Percentiles rank a stretch among this genome's conserved stretches.
Conservation (phyloP, 2,329 filamentous ascomycete genomes). For the Piedraia hortae region DNA sequence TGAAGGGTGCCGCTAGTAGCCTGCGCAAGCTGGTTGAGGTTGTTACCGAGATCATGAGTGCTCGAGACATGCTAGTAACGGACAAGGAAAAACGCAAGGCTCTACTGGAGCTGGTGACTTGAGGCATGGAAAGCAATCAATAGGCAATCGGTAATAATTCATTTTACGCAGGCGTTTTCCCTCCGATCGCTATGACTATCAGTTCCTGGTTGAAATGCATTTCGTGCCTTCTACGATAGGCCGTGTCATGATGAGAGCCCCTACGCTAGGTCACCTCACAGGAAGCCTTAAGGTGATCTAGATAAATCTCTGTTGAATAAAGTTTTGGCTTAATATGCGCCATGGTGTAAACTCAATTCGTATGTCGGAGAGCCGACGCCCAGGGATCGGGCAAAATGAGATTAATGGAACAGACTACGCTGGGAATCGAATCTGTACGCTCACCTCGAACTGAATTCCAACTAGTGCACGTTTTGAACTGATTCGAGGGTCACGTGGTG, state of each 20-base stretch:
- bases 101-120: constrained; percentile 16
- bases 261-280: too few relatives aligned
- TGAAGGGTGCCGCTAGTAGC: constrained; percentile 70
- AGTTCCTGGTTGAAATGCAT: not conserved
- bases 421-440: too few relatives aligned
- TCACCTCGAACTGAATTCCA: not conserved
- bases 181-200: not conserved
- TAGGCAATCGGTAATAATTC: too few relatives aligned
- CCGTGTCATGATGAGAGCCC: not conserved
- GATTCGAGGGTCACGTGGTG: not conserved
- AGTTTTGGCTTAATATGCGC: too few relatives aligned
- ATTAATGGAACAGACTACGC: too few relatives aligned
- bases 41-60: constrained; percentile 38
- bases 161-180: too few relatives aligned
- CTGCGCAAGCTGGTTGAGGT: constrained; percentile 64
- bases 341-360: too few relatives aligned
- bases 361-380: too few relatives aligned
- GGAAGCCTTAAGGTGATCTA: too few relatives aligned
- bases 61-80: constrained; percentile 37
- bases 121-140: too few relatives aligned
- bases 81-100: constrained; percentile 21
- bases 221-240: not conserved
- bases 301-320: too few relatives aligned
- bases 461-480: not conserved
- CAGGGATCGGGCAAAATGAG: too few relatives aligned